Percentiles rank a stretch among this genome's conserved stretches.
These are phyloP conservation scores for Diophrys sp. DNA, from an alignment of 73 alveolate genomes.

Conservation along the genomic window DNA sequence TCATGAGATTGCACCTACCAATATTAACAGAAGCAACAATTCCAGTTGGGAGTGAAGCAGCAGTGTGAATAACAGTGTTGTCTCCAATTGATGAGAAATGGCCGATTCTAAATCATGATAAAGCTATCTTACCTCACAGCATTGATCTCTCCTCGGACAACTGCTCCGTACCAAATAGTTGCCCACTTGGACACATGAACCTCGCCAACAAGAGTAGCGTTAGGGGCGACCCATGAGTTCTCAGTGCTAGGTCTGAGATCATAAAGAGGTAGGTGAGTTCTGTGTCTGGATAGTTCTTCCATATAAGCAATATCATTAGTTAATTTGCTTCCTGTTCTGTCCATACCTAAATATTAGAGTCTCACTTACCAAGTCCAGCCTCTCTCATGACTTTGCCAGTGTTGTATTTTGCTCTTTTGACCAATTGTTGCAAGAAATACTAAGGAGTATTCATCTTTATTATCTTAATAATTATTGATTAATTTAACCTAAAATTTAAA, in stretches of 20 bases:
- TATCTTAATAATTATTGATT: neutral
- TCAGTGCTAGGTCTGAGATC: slow-evolving; percentile 51
- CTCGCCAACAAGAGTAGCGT: slow-evolving; percentile 76
- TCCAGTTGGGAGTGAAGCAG: slow-evolving; percentile 68
- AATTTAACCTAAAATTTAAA: neutral
- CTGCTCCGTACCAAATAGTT: slow-evolving; percentile 70
- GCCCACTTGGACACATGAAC: slow-evolving; percentile 60
- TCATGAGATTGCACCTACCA: slow-evolving; percentile 24
- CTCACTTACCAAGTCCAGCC: neutral
- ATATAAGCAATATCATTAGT: slow-evolving; percentile 56
- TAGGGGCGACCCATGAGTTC: slow-evolving; percentile 61
- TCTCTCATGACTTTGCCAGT: neutral
- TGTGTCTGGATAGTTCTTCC: slow-evolving; percentile 63
- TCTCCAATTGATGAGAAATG: slow-evolving; percentile 70
- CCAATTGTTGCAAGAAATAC: neutral
- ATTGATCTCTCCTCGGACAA: slow-evolving; percentile 63
- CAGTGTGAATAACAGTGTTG: slow-evolving; percentile 64
- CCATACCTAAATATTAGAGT: neutral
- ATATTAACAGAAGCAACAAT: slow-evolving; percentile 62
- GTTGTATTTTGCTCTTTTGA: neutral
- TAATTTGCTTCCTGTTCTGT: neutral
- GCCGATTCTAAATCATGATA: slow-evolving; percentile 40
- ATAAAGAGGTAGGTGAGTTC: slow-evolving; percentile 62
- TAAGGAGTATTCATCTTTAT: slow-evolving; percentile 9
- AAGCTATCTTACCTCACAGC: slow-evolving; percentile 30